phyloP scores from a whole-genome alignment of 441 rosid genomes.

The Omphalea diandra region DNA sequence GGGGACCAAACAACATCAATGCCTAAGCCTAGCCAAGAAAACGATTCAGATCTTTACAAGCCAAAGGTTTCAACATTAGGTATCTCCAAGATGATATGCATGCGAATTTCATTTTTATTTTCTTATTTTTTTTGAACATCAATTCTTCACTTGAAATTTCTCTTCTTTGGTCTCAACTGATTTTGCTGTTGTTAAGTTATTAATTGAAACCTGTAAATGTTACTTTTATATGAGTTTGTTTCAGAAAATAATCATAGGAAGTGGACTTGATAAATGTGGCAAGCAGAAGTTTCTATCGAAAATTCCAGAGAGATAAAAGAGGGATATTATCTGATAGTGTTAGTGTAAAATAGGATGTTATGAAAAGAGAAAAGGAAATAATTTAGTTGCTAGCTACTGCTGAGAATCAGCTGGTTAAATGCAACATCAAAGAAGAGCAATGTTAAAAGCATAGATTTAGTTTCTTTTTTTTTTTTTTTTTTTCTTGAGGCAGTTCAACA shows the following conservation, averaged over 20 bases:
- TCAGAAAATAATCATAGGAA: not conserved
- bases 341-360: not conserved
- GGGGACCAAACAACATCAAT: conserved; percentile 24
- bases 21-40: conserved; percentile 41
- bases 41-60: conserved; percentile 50
- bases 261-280: not conserved
- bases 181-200: not conserved
- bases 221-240: not conserved
- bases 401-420: too few species aligned
- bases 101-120: not conserved
- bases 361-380: not conserved
- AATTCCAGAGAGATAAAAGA: not conserved
- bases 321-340: not conserved
- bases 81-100: conserved; percentile 70
- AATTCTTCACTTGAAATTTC: not conserved
- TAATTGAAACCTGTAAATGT: not conserved
- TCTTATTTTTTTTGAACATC: not conserved
- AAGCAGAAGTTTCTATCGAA: not conserved
- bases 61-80: conserved; percentile 95
- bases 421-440: not conserved
- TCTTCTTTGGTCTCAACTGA: not conserved
- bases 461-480: not conserved
- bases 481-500: not conserved
- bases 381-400: not conserved
- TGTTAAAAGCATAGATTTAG: not conserved